A percentile compares a stretch with the other conserved stretches of the same genome.
Evolutionary conservation across 176 grass and related monocot genomes (phyloP).

Genomic region (Musa acuminata): DNA sequence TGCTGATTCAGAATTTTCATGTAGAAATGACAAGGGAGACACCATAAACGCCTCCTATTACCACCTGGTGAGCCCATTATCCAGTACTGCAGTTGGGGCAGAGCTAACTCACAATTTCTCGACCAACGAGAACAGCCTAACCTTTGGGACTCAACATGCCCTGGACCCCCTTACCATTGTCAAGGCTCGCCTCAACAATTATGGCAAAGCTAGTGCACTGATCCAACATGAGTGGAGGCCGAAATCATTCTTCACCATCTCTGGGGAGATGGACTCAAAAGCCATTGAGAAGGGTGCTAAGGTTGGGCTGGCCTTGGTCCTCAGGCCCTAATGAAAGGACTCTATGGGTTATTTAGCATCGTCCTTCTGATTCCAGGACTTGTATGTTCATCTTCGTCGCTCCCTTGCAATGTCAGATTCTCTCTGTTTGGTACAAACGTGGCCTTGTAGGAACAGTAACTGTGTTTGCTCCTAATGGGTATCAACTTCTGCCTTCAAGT

Average conservation of each 20-base stretch:
- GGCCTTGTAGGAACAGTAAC: no score
- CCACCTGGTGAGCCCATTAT: conserved; percentile 41
- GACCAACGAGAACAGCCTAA: conserved; percentile 64
- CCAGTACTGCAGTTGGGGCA: conserved; percentile 52
- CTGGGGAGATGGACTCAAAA: conserved; percentile 73
- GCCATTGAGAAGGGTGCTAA: conserved; percentile 96
- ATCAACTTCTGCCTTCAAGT: no score
- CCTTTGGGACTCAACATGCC: conserved; percentile 55
- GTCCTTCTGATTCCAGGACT: neutral
- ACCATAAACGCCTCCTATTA: conserved; percentile 67
- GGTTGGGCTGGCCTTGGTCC: conserved; percentile 62
- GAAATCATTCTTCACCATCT: conserved; percentile 63
- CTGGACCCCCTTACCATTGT: conserved; percentile 59
- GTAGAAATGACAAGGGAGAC: conserved; percentile 91
- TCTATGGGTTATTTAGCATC: neutral
- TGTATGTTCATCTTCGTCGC: no score
- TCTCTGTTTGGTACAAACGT: no score
- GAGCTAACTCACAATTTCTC: conserved; percentile 69
- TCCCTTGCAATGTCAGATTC: no score
- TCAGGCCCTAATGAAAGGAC: conserved; percentile 56
- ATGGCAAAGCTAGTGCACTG: conserved; percentile 59
- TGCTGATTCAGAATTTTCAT: neutral
- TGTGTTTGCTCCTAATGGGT: no score
- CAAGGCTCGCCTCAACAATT: conserved; percentile 77
- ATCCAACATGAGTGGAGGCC: conserved; percentile 84